Evolutionary conservation across 2,329 filamentous ascomycete genomes (phyloP).

Genomic region (Ophiostoma sp.): DNA sequence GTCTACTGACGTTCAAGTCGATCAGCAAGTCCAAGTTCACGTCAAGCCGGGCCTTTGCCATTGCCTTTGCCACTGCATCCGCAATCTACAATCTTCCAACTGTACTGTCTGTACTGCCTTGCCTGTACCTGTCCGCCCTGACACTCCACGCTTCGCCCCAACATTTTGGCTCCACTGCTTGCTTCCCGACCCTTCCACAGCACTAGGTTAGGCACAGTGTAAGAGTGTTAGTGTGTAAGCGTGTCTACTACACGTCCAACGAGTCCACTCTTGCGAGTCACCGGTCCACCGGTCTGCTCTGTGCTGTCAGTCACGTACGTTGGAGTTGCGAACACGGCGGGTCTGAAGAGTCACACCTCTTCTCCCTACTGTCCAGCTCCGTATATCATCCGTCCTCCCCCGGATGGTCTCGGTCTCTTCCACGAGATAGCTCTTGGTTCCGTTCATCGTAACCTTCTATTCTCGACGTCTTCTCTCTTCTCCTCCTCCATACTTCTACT

Average conservation of each 20-base stretch:
- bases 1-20: conserved; percentile 20
- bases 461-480: neutral
- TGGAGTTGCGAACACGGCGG: conserved; percentile 33
- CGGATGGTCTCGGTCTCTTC: conserved; percentile 39
- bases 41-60: conserved; percentile 18
- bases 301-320: neutral
- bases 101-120: neutral
- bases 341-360: conserved; percentile 45
- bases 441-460: neutral
- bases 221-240: neutral
- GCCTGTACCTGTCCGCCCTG: neutral
- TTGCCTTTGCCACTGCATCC: neutral
- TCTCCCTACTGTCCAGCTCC: conserved; percentile 40
- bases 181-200: conserved; percentile 16
- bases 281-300: conserved; percentile 14
- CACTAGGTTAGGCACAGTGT: conserved; percentile 18
- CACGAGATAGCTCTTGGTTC: conserved; percentile 20
- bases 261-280: conserved; percentile 18
- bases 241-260: neutral
- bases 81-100: neutral
- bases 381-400: conserved; percentile 32
- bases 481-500: neutral
- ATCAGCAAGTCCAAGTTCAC: conserved; percentile 2
- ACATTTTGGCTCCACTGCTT: conserved; percentile 17
- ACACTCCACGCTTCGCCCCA: conserved; percentile 15